Evolutionary conservation across 2,329 filamentous ascomycete genomes (phyloP).

Genomic region (Aureobasidium melanogenum): DNA sequence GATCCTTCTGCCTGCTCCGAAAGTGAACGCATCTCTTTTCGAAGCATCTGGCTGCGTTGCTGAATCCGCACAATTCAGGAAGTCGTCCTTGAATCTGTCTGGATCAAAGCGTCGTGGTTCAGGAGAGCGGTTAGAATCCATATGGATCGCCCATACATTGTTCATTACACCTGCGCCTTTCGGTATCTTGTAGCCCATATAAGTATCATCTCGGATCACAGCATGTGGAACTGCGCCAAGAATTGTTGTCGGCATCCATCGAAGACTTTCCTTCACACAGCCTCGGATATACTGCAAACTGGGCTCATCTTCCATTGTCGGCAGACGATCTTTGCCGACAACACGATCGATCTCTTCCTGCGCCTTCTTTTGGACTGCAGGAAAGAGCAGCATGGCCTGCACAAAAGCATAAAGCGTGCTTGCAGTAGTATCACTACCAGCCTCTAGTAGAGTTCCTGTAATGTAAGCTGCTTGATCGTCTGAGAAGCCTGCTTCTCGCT

Average conservation of each 20-base stretch:
- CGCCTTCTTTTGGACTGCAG: conserved; percentile 30
- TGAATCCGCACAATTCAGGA: conserved; percentile 21
- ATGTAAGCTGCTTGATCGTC: conserved; percentile 28
- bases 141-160: conserved; percentile 34
- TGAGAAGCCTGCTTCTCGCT: conserved; percentile 25
- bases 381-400: conserved; percentile 40
- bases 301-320: conserved; percentile 44
- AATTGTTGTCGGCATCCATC: conserved; percentile 68
- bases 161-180: conserved; percentile 27
- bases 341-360: conserved; percentile 29
- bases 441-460: conserved; percentile 20
- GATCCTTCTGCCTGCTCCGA: conserved; percentile 48
- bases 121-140: conserved; percentile 29
- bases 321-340: conserved; percentile 25
- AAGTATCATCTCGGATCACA: conserved; percentile 20
- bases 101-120: conserved; percentile 32
- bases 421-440: conserved; percentile 23
- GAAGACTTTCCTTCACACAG: conserved; percentile 64
- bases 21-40: conserved; percentile 46
- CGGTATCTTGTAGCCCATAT: conserved; percentile 21
- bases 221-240: conserved; percentile 55
- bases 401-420: conserved; percentile 35
- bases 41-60: conserved; percentile 29
- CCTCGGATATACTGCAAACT: conserved; percentile 66
- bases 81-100: conserved; percentile 22